Conservation (phyloP, 257 asterid species). For the Parsonsia alboflavescens region DNA sequence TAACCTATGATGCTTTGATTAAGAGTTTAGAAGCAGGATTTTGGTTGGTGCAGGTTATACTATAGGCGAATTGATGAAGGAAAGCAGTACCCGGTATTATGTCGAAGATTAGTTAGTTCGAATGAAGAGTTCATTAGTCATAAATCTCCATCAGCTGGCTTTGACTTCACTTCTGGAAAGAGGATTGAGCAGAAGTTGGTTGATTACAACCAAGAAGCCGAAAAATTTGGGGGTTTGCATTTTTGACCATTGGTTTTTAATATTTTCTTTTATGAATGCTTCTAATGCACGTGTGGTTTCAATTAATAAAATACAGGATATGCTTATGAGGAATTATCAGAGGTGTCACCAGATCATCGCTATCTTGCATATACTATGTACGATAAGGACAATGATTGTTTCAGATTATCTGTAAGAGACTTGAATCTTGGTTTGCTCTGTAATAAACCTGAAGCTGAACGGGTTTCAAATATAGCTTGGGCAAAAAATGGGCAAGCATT, state of each 20-base stretch:
- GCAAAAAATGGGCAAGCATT: constrained; percentile 79
- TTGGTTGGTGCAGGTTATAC: constrained; percentile 62
- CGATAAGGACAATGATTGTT: constrained; percentile 78
- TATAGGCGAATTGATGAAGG: constrained; percentile 93
- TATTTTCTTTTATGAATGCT: background rate
- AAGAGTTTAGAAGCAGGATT: constrained; percentile 18
- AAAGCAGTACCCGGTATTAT: constrained; percentile 74
- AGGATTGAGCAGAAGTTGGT: constrained; percentile 89
- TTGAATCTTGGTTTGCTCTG: constrained; percentile 77
- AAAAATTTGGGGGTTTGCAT: constrained; percentile 66
- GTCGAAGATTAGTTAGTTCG: constrained; percentile 79
- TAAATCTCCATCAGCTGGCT: constrained; percentile 88
- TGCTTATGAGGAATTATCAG: constrained; percentile 87
- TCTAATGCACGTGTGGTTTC: background rate
- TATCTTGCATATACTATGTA: constrained; percentile 94
- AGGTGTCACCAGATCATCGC: constrained; percentile 90
- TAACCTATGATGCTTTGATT: background rate
- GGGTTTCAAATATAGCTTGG: constrained; percentile 91
- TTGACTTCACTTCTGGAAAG: constrained; percentile 83
- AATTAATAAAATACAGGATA: constrained; percentile 45
- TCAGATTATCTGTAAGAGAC: constrained; percentile 70
- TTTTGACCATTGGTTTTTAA: constrained; percentile 6
- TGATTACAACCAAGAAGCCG: constrained; percentile 94
- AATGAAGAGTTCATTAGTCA: constrained; percentile 76
- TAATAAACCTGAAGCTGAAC: constrained; percentile 68